Evolutionary conservation across 83 land plant genomes (phyloP).

Genomic region (Diphasiastrum complanatum): DNA sequence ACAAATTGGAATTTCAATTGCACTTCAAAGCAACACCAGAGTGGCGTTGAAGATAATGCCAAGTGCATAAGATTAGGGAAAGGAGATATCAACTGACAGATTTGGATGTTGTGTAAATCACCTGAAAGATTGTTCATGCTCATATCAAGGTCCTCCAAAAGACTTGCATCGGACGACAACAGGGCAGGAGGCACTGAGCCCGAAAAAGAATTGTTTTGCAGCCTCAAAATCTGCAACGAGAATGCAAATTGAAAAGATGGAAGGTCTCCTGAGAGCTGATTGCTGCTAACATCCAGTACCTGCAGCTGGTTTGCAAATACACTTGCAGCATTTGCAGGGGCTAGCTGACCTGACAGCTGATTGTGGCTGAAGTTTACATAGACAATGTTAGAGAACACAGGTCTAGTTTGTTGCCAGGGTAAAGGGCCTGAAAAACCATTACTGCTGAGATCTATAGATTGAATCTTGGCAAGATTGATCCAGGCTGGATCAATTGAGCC

Average conservation of each 20-base stretch:
- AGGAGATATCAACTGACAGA: not conserved
- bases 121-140: conserved; percentile 19
- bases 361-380: conserved; percentile 17
- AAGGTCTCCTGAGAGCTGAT: conserved; percentile 16
- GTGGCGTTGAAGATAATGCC: too few relatives aligned
- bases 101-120: not conserved
- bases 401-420: conserved; percentile 14
- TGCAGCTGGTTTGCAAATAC: conserved; percentile 20
- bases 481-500: conserved; percentile 4
- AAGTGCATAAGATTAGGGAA: not conserved
- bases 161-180: not conserved
- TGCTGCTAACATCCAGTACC: conserved; percentile 17
- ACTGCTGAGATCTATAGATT: conserved; percentile 26
- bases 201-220: conserved; percentile 11
- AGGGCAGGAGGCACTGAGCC: conserved; percentile 22
- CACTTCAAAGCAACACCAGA: too few relatives aligned
- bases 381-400: not conserved
- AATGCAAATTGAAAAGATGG: conserved; percentile 20
- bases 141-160: conserved; percentile 22
- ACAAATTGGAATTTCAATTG: too few relatives aligned
- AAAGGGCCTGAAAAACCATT: conserved; percentile 28
- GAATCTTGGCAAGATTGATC: not conserved
- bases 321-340: conserved; percentile 12
- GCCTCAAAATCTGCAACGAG: conserved; percentile 5
- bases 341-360: conserved; percentile 17